phyloP scores from a whole-genome alignment of 2,329 filamentous ascomycete species.

The Ceratocystis eucalypticola region DNA sequence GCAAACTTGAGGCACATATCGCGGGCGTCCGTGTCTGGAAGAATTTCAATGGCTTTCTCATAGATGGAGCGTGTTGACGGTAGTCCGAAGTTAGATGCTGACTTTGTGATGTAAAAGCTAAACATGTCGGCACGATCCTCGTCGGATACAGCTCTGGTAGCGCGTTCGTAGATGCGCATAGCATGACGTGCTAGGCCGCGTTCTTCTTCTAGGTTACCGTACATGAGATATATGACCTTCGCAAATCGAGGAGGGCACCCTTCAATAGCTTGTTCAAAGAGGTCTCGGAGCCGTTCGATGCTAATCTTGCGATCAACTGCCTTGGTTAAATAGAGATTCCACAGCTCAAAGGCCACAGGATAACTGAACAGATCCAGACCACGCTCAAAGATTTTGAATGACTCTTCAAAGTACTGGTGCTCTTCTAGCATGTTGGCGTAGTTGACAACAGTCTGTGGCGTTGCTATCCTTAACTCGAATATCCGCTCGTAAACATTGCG shows the following conservation, averaged over 20 bases:
- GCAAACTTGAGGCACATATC: constrained; percentile 99
- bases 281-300: constrained; percentile 82
- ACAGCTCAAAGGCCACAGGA: constrained; percentile 92
- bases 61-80: constrained; percentile 92
- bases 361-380: constrained; percentile 97
- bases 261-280: constrained; percentile 95
- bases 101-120: constrained; percentile 98
- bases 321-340: constrained; percentile 96
- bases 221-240: constrained; percentile 94
- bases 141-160: constrained; percentile 84
- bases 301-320: constrained; percentile 91
- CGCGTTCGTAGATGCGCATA: constrained; percentile 97
- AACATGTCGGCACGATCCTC: constrained; percentile 96
- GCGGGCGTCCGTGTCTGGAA: constrained; percentile 84
- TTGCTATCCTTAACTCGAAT: constrained; percentile 94
- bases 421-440: constrained; percentile 94
- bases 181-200: constrained; percentile 86
- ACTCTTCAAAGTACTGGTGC: constrained; percentile 89
- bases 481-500: constrained; percentile 92
- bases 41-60: constrained; percentile 83
- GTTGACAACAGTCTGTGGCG: constrained; percentile 95
- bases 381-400: constrained; percentile 93
- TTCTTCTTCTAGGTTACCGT: constrained; percentile 92
- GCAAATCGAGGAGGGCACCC: constrained; percentile 91
- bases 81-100: constrained; percentile 91